phyloP scores from a whole-genome alignment of 768 basidiomycete species.

The Mycena venus region DNA sequence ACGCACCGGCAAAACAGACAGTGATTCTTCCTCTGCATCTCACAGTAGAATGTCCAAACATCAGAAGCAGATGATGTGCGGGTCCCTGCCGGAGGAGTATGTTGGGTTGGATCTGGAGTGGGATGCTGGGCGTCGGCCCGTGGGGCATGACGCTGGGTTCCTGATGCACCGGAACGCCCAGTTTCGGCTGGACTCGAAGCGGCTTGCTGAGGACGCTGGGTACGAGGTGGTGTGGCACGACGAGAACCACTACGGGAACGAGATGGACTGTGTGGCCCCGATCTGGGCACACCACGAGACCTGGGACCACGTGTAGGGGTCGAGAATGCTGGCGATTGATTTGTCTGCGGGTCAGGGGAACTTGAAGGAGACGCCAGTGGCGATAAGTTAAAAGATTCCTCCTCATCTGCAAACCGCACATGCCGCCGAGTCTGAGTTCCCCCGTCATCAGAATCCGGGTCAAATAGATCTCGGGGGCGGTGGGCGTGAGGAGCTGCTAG shows the following conservation, averaged over 20 bases:
- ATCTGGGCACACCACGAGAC: neutral
- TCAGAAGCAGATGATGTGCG: neutral
- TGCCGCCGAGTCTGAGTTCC: neutral
- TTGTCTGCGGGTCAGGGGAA: neutral
- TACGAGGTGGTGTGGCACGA: neutral
- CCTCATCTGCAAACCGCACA: neutral
- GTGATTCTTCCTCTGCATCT: neutral
- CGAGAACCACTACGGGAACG: neutral
- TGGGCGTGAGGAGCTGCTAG: neutral
- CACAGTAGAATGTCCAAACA: neutral
- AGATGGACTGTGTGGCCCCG: neutral
- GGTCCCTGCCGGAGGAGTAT: neutral
- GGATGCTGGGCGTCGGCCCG: neutral
- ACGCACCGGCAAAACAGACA: constrained; percentile 1
- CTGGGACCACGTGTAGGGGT: neutral
- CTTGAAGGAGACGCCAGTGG: too few species aligned
- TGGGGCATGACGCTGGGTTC: neutral
- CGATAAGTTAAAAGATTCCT: neutral
- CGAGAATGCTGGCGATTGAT: neutral
- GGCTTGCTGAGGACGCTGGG: neutral
- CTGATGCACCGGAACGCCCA: neutral
- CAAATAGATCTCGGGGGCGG: neutral
- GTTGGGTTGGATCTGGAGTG: neutral
- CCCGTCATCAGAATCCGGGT: neutral
- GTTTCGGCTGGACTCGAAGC: neutral